Percentiles rank a stretch among this genome's conserved stretches.
These are phyloP conservation scores for Hysterium pulicare DNA, from an alignment of 2,329 filamentous ascomycete species.

Conservation along the genomic window DNA sequence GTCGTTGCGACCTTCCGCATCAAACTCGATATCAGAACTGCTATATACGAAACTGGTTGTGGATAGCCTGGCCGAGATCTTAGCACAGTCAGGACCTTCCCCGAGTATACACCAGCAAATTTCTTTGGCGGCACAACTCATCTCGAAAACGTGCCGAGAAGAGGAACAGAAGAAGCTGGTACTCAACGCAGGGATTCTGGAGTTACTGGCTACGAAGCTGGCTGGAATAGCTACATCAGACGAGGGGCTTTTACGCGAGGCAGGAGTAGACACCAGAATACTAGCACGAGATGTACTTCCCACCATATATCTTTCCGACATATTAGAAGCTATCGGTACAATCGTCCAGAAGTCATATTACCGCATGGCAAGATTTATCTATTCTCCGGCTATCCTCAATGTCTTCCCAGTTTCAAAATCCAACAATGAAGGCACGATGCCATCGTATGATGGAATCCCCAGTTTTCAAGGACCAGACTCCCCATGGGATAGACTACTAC, in stretches of 20 bases:
- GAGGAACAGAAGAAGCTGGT: slow-evolving; percentile 69
- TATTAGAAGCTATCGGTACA: slow-evolving; percentile 73
- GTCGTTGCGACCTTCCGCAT: slow-evolving; percentile 55
- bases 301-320: slow-evolving; percentile 59
- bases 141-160: slow-evolving; percentile 63
- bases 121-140: slow-evolving; percentile 55
- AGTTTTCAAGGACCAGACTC: slow-evolving; percentile 7
- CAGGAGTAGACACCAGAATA: slow-evolving; percentile 12
- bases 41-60: slow-evolving; percentile 64
- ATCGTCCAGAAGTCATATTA: slow-evolving; percentile 78
- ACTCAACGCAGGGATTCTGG: slow-evolving; percentile 69
- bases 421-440: slow-evolving; percentile 16
- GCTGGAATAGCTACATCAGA: slow-evolving; percentile 39
- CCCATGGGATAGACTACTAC: slow-evolving; percentile 35
- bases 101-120: slow-evolving; percentile 60
- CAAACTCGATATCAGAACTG: slow-evolving; percentile 24
- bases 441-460: slow-evolving; percentile 16
- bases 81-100: slow-evolving; percentile 56
- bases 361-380: slow-evolving; percentile 62
- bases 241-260: slow-evolving; percentile 15
- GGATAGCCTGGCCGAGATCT: slow-evolving; percentile 61
- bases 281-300: slow-evolving; percentile 27
- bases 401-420: slow-evolving; percentile 16
- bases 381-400: slow-evolving; percentile 38
- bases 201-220: slow-evolving; percentile 71